Evolutionary conservation across 345 rosid genomes (phyloP).

Genomic region (Iberis pinnata): DNA sequence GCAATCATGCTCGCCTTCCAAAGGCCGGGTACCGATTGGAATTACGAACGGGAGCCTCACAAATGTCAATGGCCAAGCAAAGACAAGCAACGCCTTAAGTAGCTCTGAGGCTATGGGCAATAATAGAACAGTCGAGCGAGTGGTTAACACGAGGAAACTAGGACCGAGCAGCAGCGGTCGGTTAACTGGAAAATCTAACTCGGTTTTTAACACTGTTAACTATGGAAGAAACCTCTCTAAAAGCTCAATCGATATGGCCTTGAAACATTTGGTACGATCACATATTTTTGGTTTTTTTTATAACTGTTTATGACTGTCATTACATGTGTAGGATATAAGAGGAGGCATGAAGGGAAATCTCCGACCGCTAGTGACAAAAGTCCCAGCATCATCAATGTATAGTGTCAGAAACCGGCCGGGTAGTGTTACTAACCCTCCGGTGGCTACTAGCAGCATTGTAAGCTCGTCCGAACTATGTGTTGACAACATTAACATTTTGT

Average conservation of each 20-base stretch:
- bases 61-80: conserved; percentile 26
- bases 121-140: conserved; percentile 62
- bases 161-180: conserved; percentile 27
- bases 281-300: no score
- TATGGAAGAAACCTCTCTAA: conserved; percentile 63
- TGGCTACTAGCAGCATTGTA: conserved; percentile 49
- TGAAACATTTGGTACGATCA: conserved; percentile 61
- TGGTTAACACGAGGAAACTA: conserved; percentile 56
- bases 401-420: conserved; percentile 50
- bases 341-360: conserved; percentile 51
- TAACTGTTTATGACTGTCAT: no score
- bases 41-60: conserved; percentile 33
- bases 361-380: conserved; percentile 47
- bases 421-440: no score
- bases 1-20: conserved; percentile 69
- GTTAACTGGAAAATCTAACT: conserved; percentile 25
- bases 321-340: conserved; percentile 40
- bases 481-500: conserved; percentile 44
- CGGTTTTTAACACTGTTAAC: conserved; percentile 43
- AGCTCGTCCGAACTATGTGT: conserved; percentile 74
- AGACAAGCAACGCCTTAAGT: conserved; percentile 24
- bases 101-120: conserved; percentile 46
- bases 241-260: conserved; percentile 77
- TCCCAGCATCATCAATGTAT: conserved; percentile 56
- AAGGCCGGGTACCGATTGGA: conserved; percentile 42